Evolutionary conservation across 495 filamentous ascomycete species (phyloP).

Genomic region (Pyrenopolyporus hunteri): DNA sequence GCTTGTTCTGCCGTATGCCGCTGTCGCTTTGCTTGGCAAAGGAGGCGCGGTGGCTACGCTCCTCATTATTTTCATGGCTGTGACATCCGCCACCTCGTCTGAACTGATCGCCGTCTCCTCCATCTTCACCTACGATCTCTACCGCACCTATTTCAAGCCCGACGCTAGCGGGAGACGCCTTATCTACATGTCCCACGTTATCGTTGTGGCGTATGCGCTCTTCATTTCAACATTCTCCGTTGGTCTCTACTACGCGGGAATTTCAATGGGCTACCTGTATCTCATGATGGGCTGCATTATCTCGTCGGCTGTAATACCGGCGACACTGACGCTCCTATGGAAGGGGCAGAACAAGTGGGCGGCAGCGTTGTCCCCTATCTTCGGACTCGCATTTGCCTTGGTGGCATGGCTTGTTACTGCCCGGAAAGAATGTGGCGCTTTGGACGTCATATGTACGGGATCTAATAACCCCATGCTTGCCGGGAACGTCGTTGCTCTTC

Average conservation of each 20-base stretch:
- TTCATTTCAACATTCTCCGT: constrained; percentile 87
- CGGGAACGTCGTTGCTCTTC: constrained; percentile 77
- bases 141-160: constrained; percentile 71
- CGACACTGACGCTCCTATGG: constrained; percentile 82
- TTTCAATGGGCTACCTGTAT: constrained; percentile 67
- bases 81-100: constrained; percentile 86
- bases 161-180: constrained; percentile 74
- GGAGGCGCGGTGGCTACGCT: constrained; percentile 85
- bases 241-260: constrained; percentile 71
- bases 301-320: constrained; percentile 82
- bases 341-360: constrained; percentile 82
- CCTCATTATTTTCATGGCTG: constrained; percentile 94
- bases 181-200: constrained; percentile 83
- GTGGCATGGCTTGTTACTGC: constrained; percentile 92
- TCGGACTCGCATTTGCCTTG: constrained; percentile 77
- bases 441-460: constrained; percentile 78
- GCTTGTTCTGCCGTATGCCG: constrained; percentile 85
- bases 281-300: constrained; percentile 94
- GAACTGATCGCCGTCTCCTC: constrained; percentile 92
- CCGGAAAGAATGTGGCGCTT: constrained; percentile 72
- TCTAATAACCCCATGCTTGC: constrained; percentile 89
- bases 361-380: constrained; percentile 73
- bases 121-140: constrained; percentile 93
- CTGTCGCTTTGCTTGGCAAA: constrained; percentile 86
- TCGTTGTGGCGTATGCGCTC: constrained; percentile 77